Percentiles rank a stretch among this genome's conserved stretches.
phyloP scores from a whole-genome alignment of 805 yeast genomes.

The Ogataea wickerhamii region DNA sequence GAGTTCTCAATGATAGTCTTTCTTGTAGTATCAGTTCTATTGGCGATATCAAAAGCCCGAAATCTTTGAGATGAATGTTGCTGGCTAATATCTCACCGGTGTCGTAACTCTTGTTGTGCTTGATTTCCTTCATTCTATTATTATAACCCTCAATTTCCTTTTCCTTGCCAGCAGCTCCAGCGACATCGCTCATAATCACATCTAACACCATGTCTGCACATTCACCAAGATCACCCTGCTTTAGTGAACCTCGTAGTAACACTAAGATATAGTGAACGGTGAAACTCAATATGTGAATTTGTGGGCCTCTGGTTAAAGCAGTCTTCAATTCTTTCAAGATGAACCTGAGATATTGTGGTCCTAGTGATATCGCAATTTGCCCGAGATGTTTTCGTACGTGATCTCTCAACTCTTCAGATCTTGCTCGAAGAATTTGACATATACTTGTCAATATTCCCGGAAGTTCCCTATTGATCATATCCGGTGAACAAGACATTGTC shows the following conservation, averaged over 20 bases:
- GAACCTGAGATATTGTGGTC: constrained; percentile 69
- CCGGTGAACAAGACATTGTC: constrained; percentile 57
- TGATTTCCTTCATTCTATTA: constrained; percentile 85
- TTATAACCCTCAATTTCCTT: constrained; percentile 92
- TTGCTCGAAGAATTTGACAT: constrained; percentile 84
- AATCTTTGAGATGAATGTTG: constrained; percentile 54
- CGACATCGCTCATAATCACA: constrained; percentile 84
- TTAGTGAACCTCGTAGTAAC: constrained; percentile 39
- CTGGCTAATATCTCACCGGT: constrained; percentile 75
- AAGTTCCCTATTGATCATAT: constrained; percentile 51
- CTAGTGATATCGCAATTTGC: constrained; percentile 59
- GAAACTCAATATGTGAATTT: constrained; percentile 86
- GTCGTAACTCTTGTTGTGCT: constrained; percentile 82
- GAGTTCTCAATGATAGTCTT: constrained; percentile 62
- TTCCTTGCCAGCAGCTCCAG: constrained; percentile 90
- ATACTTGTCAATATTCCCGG: constrained; percentile 82
- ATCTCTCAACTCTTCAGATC: constrained; percentile 86
- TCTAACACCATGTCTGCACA: constrained; percentile 55
- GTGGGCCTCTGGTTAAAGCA: constrained; percentile 86
- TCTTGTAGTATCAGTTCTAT: constrained; percentile 61
- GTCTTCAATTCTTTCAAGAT: constrained; percentile 72
- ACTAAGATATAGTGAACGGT: constrained; percentile 75
- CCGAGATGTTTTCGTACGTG: constrained; percentile 74
- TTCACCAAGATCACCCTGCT: constrained; percentile 74
- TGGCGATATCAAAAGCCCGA: constrained; percentile 62